A percentile compares a stretch with the other conserved stretches of the same genome.
These are phyloP conservation scores for Coccomyxa subellipsoidea DNA, from an alignment of 163 green algal genomes.

Conservation along the genomic window DNA sequence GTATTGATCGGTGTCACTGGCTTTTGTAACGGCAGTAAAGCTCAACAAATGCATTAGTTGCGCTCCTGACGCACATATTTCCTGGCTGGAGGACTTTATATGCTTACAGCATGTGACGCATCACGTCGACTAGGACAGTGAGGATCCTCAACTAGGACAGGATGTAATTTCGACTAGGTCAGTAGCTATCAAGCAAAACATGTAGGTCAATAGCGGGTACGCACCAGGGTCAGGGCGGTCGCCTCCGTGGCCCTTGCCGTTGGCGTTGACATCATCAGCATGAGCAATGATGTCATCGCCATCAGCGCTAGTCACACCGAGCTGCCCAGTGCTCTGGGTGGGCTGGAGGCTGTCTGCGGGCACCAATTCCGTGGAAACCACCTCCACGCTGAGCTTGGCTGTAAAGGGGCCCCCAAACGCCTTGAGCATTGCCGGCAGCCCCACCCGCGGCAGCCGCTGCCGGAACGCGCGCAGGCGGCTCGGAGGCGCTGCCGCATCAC, in stretches of 20 bases:
- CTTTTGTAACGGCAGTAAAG: too few relatives aligned
- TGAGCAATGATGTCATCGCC: neutral
- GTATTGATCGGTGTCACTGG: too few relatives aligned
- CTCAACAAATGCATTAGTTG: too few relatives aligned
- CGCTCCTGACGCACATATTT: too few relatives aligned
- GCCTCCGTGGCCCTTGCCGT: neutral
- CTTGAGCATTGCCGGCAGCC: neutral
- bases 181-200: too few relatives aligned
- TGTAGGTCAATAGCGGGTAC: too few relatives aligned
- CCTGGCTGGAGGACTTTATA: too few relatives aligned
- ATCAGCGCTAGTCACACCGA: too few relatives aligned
- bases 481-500: neutral
- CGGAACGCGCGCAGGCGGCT: neutral
- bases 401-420: neutral
- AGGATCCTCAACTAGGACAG: too few relatives aligned
- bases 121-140: too few relatives aligned
- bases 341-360: neutral
- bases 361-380: neutral
- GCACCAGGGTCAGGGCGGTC: neutral
- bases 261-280: neutral
- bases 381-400: neutral
- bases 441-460: neutral
- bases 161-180: too few relatives aligned
- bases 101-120: too few relatives aligned
- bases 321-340: neutral